A percentile compares a stretch with the other conserved stretches of the same genome.
Evolutionary conservation across 179 eudicot genomes (phyloP).

Genomic region (Corrigiola litoralis): DNA sequence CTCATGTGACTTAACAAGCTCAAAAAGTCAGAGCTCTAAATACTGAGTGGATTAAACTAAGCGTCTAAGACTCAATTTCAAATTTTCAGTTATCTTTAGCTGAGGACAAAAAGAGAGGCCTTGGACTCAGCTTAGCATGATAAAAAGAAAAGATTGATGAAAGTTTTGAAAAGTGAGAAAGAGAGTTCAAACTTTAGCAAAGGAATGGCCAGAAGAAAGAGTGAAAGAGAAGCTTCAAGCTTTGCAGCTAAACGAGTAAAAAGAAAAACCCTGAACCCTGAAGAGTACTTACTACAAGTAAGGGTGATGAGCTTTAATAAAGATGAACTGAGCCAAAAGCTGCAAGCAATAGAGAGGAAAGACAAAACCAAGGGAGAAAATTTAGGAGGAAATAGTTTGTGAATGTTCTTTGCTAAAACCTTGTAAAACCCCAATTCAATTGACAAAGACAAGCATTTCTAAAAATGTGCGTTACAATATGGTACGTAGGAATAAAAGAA

Average conservation of each 20-base stretch:
- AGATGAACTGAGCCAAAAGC: constrained; percentile 22
- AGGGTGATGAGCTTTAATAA: neutral
- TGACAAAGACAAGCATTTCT: constrained; percentile 16
- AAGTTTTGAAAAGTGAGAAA: constrained; percentile 8
- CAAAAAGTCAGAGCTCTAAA: constrained; percentile 2
- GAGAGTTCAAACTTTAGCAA: constrained; percentile 10
- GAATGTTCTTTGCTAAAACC: constrained; percentile 24
- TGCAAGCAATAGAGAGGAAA: constrained; percentile 11
- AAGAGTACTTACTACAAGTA: constrained; percentile 5
- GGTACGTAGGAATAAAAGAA: constrained; percentile 4
- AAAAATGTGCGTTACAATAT: constrained; percentile 16
- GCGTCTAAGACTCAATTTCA: constrained; percentile 12
- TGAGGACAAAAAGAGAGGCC: constrained; percentile 1
- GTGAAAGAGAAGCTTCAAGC: constrained; percentile 22
- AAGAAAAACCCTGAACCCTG: constrained; percentile 55
- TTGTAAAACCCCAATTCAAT: constrained; percentile 19
- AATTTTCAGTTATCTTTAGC: neutral
- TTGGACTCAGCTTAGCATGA: neutral
- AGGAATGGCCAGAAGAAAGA: constrained; percentile 14
- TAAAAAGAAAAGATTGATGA: constrained; percentile 1
- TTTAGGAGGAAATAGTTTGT: too few species aligned
- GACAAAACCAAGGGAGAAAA: constrained; percentile 5
- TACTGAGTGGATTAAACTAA: neutral
- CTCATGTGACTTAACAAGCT: constrained; percentile 14
- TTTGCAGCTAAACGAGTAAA: neutral